These are phyloP conservation scores for Pseudoperonospora humuli DNA, from an alignment of 352 stramenopile genomes.

Conservation along the genomic window DNA sequence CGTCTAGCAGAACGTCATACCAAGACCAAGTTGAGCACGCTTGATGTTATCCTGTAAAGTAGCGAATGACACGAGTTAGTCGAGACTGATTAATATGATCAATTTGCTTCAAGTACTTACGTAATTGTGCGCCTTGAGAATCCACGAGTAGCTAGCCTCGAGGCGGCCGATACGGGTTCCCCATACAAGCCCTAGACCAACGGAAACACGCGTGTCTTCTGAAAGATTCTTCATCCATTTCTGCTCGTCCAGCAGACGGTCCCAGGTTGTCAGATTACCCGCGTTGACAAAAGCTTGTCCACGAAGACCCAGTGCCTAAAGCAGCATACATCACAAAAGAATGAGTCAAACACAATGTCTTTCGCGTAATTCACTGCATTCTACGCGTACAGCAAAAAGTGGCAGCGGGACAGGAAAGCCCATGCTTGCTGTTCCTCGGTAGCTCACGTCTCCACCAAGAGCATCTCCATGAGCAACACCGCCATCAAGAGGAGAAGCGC, in stretches of 20 bases:
- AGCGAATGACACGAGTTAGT: neutral
- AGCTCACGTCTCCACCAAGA: slow-evolving; percentile 85
- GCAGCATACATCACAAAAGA: neutral
- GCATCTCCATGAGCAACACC: slow-evolving; percentile 78
- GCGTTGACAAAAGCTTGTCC: slow-evolving; percentile 87
- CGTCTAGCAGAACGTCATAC: slow-evolving; percentile 77
- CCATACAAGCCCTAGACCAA: slow-evolving; percentile 84
- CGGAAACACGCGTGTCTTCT: slow-evolving; percentile 78
- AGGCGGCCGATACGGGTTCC: slow-evolving; percentile 80
- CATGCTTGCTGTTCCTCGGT: slow-evolving; percentile 75
- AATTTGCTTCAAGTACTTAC: slow-evolving; percentile 30
- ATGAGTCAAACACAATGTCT: slow-evolving; percentile 5
- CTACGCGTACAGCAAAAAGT: slow-evolving; percentile 64
- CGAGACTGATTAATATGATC: neutral
- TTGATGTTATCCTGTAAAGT: slow-evolving; percentile 80
- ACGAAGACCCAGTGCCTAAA: slow-evolving; percentile 73
- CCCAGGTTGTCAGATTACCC: slow-evolving; percentile 86
- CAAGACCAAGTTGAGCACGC: slow-evolving; percentile 74
- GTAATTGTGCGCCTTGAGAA: slow-evolving; percentile 72
- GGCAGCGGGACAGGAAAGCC: slow-evolving; percentile 82
- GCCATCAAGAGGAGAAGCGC: slow-evolving; percentile 79
- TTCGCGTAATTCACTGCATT: neutral
- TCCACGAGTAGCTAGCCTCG: slow-evolving; percentile 89
- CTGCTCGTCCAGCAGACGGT: slow-evolving; percentile 73
- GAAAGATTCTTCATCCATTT: slow-evolving; percentile 87